Evolutionary conservation across 805 yeast species (phyloP).

Genomic region (Starmerella cellae): DNA sequence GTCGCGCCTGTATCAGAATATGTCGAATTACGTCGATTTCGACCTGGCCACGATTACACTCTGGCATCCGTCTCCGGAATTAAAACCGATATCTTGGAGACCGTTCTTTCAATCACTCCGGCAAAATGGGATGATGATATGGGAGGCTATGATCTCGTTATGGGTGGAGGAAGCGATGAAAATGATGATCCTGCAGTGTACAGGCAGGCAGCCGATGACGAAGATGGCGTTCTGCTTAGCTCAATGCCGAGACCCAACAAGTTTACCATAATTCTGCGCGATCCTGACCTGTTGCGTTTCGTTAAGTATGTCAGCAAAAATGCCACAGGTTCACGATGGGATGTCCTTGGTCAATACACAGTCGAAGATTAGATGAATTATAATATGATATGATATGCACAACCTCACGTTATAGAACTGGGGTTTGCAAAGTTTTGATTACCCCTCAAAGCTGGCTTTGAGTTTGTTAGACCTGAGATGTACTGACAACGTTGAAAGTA

Average conservation of each 20-base stretch:
- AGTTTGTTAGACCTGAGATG: too few species aligned
- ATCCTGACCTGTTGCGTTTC: conserved; percentile 75
- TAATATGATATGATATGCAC: conserved; percentile 12
- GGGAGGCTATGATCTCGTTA: conserved; percentile 90
- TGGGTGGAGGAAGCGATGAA: conserved; percentile 38
- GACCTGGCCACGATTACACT: conserved; percentile 91
- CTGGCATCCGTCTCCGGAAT: conserved; percentile 56
- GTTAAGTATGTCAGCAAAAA: conserved; percentile 79
- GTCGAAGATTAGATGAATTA: conserved; percentile 41
- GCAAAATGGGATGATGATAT: conserved; percentile 69
- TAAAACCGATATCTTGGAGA: conserved; percentile 47
- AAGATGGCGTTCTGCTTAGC: conserved; percentile 65
- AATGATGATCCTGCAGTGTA: conserved; percentile 79
- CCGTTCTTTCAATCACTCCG: conserved; percentile 72
- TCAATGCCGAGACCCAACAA: conserved; percentile 76
- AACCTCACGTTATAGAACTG: too few species aligned
- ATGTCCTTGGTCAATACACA: conserved; percentile 67
- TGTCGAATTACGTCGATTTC: conserved; percentile 65
- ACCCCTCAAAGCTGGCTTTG: too few species aligned
- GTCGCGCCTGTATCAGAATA: conserved; percentile 49
- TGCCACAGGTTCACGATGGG: conserved; percentile 92
- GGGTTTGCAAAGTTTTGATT: too few species aligned
- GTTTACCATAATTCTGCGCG: conserved; percentile 64
- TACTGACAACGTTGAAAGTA: too few species aligned
- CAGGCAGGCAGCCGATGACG: conserved; percentile 41